These are phyloP conservation scores for Sisymbrium altissimum DNA, from an alignment of 345 rosid genomes.

Conservation along the genomic window DNA sequence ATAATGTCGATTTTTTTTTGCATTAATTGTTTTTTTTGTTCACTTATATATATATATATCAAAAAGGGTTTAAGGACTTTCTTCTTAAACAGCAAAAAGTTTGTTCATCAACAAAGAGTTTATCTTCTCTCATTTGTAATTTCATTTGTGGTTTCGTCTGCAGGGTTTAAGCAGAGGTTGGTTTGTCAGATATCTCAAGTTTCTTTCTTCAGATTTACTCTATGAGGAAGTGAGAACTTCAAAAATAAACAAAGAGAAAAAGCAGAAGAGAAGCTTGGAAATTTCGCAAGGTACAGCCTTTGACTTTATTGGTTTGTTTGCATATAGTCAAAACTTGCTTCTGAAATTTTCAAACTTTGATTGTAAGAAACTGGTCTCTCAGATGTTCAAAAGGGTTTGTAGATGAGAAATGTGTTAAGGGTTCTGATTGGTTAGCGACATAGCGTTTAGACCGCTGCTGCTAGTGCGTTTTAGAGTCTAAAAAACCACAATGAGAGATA, in stretches of 20 bases:
- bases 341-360: background rate
- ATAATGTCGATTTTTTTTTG: constrained; percentile 12
- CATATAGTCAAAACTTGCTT: background rate
- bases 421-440: constrained; percentile 16
- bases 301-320: constrained; percentile 17
- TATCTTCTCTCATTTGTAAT: background rate
- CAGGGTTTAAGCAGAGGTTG: constrained; percentile 22
- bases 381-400: constrained; percentile 8
- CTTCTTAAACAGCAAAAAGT: constrained; percentile 10
- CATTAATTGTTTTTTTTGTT: constrained; percentile 8
- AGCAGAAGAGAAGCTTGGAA: constrained; percentile 11
- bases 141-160: constrained; percentile 11
- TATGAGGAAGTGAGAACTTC: constrained; percentile 27
- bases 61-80: constrained; percentile 22
- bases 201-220: constrained; percentile 28
- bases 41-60: constrained; percentile 3
- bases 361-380: background rate
- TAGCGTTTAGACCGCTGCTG: constrained; percentile 16
- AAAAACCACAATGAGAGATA: constrained; percentile 9
- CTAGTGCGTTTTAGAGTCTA: constrained; percentile 10
- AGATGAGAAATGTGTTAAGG: background rate
- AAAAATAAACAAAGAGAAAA: background rate
- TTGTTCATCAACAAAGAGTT: background rate
- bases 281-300: constrained; percentile 22
- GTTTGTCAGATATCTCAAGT: background rate